Evolutionary conservation across 1,284 basidiomycete species (phyloP).

Genomic region (Pterulicium gracile): DNA sequence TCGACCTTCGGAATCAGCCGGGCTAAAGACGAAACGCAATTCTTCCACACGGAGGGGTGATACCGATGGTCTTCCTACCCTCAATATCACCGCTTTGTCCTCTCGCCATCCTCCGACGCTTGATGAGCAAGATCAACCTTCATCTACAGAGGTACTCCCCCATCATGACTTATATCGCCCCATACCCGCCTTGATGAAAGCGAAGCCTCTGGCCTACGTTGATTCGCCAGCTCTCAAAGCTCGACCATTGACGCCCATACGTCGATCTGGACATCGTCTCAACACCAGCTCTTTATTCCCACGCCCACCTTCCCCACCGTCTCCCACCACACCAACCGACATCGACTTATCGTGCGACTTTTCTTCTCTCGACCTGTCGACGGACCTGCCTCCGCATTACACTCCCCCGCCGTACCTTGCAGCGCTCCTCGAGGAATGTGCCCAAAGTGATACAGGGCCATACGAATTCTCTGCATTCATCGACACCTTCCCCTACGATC

Average conservation of each 20-base stretch:
- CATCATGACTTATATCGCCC: not conserved
- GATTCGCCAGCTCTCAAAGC: conserved; percentile 25
- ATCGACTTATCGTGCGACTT: conserved; percentile 49
- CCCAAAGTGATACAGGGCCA: conserved; percentile 40
- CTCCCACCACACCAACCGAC: conserved; percentile 32
- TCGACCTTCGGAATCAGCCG: too few species aligned
- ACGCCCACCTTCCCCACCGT: conserved; percentile 39
- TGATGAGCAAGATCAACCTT: not conserved
- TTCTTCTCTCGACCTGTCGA: conserved; percentile 26
- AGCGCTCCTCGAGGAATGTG: conserved; percentile 57
- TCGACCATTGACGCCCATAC: conserved; percentile 59
- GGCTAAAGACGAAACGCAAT: too few species aligned
- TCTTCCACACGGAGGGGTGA: too few species aligned
- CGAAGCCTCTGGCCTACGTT: conserved; percentile 15
- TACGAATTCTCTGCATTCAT: conserved; percentile 75
- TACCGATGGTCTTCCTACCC: too few species aligned
- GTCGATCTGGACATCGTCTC: conserved; percentile 26
- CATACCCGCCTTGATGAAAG: conserved; percentile 22
- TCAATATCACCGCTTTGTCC: not conserved
- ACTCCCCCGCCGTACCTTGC: conserved; percentile 28
- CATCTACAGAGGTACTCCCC: not conserved
- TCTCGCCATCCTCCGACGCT: not conserved
- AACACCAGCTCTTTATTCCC: conserved; percentile 22
- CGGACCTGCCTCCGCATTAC: conserved; percentile 10
- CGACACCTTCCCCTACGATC: conserved; percentile 63